Conservation (phyloP, 2,329 filamentous ascomycete species). For the Fusarium paranaense region DNA sequence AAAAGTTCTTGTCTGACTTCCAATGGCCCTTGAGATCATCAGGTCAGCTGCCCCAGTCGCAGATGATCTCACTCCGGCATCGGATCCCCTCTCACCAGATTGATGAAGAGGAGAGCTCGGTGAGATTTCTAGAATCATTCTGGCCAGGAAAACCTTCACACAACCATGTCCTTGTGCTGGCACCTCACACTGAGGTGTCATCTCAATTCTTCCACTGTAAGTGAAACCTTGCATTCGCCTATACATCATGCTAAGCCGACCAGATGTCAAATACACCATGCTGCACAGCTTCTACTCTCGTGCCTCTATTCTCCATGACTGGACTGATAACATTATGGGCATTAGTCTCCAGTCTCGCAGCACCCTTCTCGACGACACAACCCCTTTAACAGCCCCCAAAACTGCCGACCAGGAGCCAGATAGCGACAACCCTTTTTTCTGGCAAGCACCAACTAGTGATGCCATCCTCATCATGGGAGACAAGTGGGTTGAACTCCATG, state of each 20-base stretch:
- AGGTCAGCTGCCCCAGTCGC: slow-evolving; percentile 55
- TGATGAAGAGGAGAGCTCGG: slow-evolving; percentile 76
- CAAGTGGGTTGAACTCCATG: slow-evolving; percentile 88
- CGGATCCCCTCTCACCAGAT: slow-evolving; percentile 72
- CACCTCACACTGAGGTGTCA: slow-evolving; percentile 82
- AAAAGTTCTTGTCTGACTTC: slow-evolving; percentile 72
- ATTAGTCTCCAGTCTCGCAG: slow-evolving; percentile 83
- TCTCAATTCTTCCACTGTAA: slow-evolving; percentile 84
- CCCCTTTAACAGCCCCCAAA: slow-evolving; percentile 62
- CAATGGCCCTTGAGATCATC: slow-evolving; percentile 70
- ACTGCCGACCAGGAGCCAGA: slow-evolving; percentile 3
- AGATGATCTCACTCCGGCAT: slow-evolving; percentile 77
- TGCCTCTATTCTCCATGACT: slow-evolving; percentile 54
- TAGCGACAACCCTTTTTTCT: slow-evolving; percentile 74
- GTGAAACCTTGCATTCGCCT: slow-evolving; percentile 26
- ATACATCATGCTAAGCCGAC: slow-evolving; percentile 25
- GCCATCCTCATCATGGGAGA: slow-evolving; percentile 86
- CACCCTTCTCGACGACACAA: slow-evolving; percentile 70
- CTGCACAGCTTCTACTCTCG: slow-evolving; percentile 82
- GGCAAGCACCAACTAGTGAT: slow-evolving; percentile 86
- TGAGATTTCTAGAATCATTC: slow-evolving; percentile 86
- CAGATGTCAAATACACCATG: slow-evolving; percentile 79
- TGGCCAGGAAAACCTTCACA: slow-evolving; percentile 75
- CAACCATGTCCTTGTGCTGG: slow-evolving; percentile 86
- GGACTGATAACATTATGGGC: slow-evolving; percentile 73